Base-by-base conservation (phyloP, 2,329 filamentous ascomycete genomes). In the Phyllosticta paracitricarpa region DNA sequence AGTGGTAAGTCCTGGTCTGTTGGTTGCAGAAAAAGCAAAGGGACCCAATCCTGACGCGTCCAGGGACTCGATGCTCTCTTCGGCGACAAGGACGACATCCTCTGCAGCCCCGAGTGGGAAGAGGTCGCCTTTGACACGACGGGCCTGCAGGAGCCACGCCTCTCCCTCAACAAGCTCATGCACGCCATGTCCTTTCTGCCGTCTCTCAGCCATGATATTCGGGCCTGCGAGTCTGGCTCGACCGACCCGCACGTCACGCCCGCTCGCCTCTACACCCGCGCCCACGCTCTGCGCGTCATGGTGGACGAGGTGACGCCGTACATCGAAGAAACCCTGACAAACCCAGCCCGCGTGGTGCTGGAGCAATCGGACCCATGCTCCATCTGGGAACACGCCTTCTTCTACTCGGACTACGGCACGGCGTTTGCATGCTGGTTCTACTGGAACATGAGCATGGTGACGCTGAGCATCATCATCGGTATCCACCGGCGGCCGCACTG, bases 41-140 rank as follows among this genome's bases (percentile, higher is more conserved):
- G 25, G 14, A 5, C 17, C 40, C 30, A 22, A 48, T 30, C 28
- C 59, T n/a, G 30, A 35, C 54, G 7, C n/a, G 5, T 54, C 4
- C 30, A 61, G 59, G 51, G 24, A 17, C 54, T 61, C 2, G 33
- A 61, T 24, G 59, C 59, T 51, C 28, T 61, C 14, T 61, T 61
- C 51, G 30, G 28, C 9, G 59, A 51, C 30, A 57, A 57, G 26
- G 55, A 57, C 24, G 55, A 61, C 59, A 52, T 73, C 54, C 68
- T 73, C 9, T 64, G 66, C 12, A 62, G 63, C 26, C 68, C 67
- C 2, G 68, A 68, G 57, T 73, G 71, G 72, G 65, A 64, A 54
- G 64, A 69, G 14, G 64, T 73, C 19, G 72, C 70, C 17, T 73
- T 73, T 59, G 70, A 72, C 59, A 69, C 69, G 33, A 67, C 63